Base-by-base conservation (phyloP, 1,284 basidiomycete genomes). In the Cystobasidium pallidum region DNA sequence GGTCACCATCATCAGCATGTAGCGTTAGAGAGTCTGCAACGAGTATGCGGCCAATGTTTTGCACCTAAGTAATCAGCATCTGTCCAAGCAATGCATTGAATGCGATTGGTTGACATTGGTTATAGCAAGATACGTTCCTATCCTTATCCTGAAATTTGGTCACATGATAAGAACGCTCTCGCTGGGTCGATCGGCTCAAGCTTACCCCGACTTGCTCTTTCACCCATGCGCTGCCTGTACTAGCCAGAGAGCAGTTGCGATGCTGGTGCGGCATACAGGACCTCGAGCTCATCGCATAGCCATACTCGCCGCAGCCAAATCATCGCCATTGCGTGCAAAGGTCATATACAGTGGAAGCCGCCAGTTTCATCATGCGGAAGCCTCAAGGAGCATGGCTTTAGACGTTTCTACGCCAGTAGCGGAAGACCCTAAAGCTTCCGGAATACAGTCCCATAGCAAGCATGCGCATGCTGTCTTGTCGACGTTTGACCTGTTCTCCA, bases 401-500 rank as follows among this genome's bases (percentile, higher is more conserved):
- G 43, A 45, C 43, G 43, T 45, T 45, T 17, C 64, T 30, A 43
- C 43, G 10, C 45, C 21, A 45, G 49, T 17, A 39, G 24, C 45
- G 26, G 34, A 68, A 26, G 13, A 26, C 15, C 66, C 36, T 11
- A 34, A 17, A 24, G 21, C n/a, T 15, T 54, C 51, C 26, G 47
- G 52, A 10, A 71, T 71, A 34, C 39, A 63, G 26, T 63, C 59
- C 17, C 68, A 71, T 39, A 71, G 61, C 68, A 71, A 71, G 39
- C 54, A 71, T 34, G 47, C 21, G 36, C 68, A 71, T 57, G 68
- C 68, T 39, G 68, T 71, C 19, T 52, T 71, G 15, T 71, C 68
- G 21, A 62, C 73, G 4, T 74, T 80, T 68, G 94, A 97, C 81
- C 83, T 98, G 58, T 97, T 97, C 83, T 92, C 90, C 74, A 91